These are phyloP conservation scores for Neurospora pannonica DNA, from an alignment of 495 filamentous ascomycete species.

Conservation along the genomic window DNA sequence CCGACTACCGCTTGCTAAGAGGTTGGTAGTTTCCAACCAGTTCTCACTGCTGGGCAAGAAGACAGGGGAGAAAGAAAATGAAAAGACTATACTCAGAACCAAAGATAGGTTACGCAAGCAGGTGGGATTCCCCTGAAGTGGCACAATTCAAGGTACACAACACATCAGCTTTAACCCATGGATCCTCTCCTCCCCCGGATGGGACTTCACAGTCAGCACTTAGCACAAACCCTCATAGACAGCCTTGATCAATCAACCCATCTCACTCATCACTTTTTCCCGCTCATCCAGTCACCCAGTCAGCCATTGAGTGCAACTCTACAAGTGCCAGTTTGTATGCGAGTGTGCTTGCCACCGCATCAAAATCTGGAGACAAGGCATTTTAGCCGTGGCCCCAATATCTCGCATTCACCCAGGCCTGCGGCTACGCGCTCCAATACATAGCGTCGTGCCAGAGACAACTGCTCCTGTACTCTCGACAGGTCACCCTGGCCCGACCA, in stretches of 20 bases:
- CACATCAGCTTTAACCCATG: not conserved
- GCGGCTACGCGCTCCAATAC: slow-evolving; percentile 24
- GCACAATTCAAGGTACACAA: not conserved
- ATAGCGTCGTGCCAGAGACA: slow-evolving; percentile 9
- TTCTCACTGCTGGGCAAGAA: no score
- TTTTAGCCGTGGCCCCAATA: slow-evolving; percentile 27
- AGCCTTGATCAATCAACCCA: not conserved
- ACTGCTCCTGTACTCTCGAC: slow-evolving; percentile 8
- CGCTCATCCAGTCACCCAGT: slow-evolving; percentile 1
- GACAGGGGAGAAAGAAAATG: not conserved
- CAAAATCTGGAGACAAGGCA: slow-evolving; percentile 18
- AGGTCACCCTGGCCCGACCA: slow-evolving; percentile 2
- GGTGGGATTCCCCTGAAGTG: not conserved
- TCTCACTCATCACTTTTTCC: not conserved
- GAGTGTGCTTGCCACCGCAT: slow-evolving; percentile 18
- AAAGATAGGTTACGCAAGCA: not conserved
- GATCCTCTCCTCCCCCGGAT: not conserved
- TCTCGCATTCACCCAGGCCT: slow-evolving; percentile 26
- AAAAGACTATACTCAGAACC: not conserved
- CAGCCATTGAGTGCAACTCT: slow-evolving; percentile 9
- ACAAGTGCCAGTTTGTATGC: not conserved
- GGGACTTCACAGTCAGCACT: not conserved
- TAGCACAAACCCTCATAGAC: not conserved
- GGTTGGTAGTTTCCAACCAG: not conserved
- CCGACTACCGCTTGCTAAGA: not conserved